Base-by-base conservation (phyloP, 2,329 filamentous ascomycete species). In the Septoria petroselini region DNA sequence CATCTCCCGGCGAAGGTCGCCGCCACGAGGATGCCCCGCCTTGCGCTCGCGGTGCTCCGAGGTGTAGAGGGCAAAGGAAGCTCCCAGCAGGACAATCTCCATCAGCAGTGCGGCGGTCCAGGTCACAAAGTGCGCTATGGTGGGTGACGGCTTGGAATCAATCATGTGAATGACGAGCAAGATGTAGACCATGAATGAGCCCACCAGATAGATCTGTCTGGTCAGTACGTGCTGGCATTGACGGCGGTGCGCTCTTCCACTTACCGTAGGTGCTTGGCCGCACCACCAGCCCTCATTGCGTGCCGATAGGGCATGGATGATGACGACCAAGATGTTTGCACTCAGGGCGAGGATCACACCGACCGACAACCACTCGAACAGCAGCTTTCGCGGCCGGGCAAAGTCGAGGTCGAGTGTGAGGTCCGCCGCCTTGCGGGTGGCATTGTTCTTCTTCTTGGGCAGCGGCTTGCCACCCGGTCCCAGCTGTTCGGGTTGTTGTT, bases 381-480 rank as follows among this genome's bases (percentile, higher is more conserved):
- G 73, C 30, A 81, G 75, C 67, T 87, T 88, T 59, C 83, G 76
- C 39, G 76, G 73, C n/a, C 74, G 78, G 54, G 83, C 84, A 67
- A 89, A 83, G 59, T 82, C 77, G 57, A 73, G 72, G 53, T 71
- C 71, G 57, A 73, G 73, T 66, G 75, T 64, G 59, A 59, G 50
- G 12, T 45, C 52, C n/a, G 58, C 44, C 57, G 68, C 70, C 62
- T 72, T 74, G 61, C 70, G 73, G 64, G 82, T 84, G 50, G 87
- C 88, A 29, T 58, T 60, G 48, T 66, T 70, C 61, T 71, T 74
- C 64, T 69, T 81, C 65, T 83, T 86, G 52, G 89, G 90, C 46
- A 96, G 75, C 27, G 89, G 89, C 68, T 94, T 91, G 59, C 91
- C 91, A 48, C 88, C 91, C 1, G 91, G 90, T n/a, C 91, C 91